A percentile compares a stretch with the other conserved stretches of the same genome.
phyloP scores from a whole-genome alignment of 2,329 filamentous ascomycete genomes.

The Ophiostoma angusticollis region DNA sequence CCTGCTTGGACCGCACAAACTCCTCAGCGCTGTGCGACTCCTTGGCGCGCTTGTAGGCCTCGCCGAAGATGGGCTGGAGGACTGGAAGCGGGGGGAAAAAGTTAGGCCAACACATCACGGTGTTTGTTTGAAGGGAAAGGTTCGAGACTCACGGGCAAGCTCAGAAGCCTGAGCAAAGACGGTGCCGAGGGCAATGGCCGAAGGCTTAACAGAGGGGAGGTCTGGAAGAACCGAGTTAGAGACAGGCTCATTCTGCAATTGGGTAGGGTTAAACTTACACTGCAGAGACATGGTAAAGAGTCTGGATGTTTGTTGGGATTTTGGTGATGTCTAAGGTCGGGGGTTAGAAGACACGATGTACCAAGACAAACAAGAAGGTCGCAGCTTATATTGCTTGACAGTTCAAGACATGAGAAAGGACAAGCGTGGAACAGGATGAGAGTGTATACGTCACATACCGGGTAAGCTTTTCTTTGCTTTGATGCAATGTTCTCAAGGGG shows the following conservation, averaged over 20 bases:
- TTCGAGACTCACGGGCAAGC: constrained; percentile 42
- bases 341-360: too few species aligned
- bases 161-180: constrained; percentile 91
- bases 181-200: constrained; percentile 90
- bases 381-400: too few species aligned
- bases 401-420: too few species aligned
- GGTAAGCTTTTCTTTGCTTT: too few species aligned
- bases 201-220: constrained; percentile 78
- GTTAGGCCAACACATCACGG: background rate
- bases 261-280: constrained; percentile 30
- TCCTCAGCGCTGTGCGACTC: constrained; percentile 89
- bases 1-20: constrained; percentile 88
- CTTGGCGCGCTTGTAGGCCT: constrained; percentile 89
- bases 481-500: background rate
- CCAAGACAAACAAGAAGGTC: too few species aligned
- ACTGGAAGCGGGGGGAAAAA: constrained; percentile 28
- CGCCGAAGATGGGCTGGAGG: constrained; percentile 79
- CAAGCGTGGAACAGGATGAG: too few species aligned
- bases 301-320: background rate
- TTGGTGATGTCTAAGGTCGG: too few species aligned
- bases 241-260: background rate
- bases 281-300: constrained; percentile 43
- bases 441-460: too few species aligned
- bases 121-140: background rate
- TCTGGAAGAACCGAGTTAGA: constrained; percentile 25